phyloP scores from a whole-genome alignment of 306 rosid species.

The Betula pendula region DNA sequence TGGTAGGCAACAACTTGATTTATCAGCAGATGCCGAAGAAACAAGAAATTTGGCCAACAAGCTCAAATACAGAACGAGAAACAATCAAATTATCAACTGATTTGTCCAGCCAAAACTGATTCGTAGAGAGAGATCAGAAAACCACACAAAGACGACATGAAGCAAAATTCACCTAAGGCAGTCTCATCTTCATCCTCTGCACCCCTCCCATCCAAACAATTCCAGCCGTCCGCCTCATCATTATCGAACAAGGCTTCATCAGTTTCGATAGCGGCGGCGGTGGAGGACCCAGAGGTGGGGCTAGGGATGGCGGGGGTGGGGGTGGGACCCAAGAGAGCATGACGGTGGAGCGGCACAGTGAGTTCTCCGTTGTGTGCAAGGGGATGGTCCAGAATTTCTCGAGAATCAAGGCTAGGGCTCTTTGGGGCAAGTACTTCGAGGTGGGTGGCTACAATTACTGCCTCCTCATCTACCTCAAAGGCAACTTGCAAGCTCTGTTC shows the following conservation, averaged over 20 bases:
- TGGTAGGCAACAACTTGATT: no score
- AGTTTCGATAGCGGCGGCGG: slow-evolving; percentile 56
- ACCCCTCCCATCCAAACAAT: slow-evolving; percentile 50
- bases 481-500: slow-evolving; percentile 86
- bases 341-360: slow-evolving; percentile 73
- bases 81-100: no score
- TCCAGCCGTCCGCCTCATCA: slow-evolving; percentile 54
- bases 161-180: slow-evolving; percentile 79
- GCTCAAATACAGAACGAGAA: no score
- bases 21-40: no score
- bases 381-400: slow-evolving; percentile 96
- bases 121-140: slow-evolving; percentile 8
- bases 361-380: slow-evolving; percentile 79
- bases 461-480: slow-evolving; percentile 84
- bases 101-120: no score
- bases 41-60: no score
- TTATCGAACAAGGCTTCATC: slow-evolving; percentile 37
- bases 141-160: slow-evolving; percentile 39
- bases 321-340: slow-evolving; percentile 88
- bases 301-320: no score
- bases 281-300: slow-evolving; percentile 67
- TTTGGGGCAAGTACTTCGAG: slow-evolving; percentile 98
- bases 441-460: slow-evolving; percentile 99
- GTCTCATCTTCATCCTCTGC: no score
- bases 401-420: slow-evolving; percentile 87